These are phyloP conservation scores for Calonectria henricotiae DNA, from an alignment of 2,329 filamentous ascomycete species.

Conservation along the genomic window DNA sequence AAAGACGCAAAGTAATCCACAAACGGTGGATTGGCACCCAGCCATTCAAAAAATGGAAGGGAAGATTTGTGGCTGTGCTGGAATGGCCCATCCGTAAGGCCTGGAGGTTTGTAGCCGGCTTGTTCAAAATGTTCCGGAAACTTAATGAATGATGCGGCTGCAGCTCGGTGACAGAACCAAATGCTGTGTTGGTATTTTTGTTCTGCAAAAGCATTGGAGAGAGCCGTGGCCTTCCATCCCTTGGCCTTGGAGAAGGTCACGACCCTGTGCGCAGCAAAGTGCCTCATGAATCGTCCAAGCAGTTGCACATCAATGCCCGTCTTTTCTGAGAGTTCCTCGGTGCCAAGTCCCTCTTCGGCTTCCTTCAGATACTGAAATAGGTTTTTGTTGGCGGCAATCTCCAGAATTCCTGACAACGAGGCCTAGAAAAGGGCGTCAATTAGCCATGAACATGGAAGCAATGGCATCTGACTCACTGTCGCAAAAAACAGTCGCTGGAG, in stretches of 20 bases:
- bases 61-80: background rate
- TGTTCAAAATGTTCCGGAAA: slow-evolving; percentile 9
- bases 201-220: background rate
- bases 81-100: background rate
- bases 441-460: background rate
- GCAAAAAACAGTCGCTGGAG: slow-evolving; percentile 6
- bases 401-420: slow-evolving; percentile 4
- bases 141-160: slow-evolving; percentile 1
- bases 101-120: slow-evolving; percentile 5
- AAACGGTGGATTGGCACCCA: background rate
- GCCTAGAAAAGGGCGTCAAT: background rate
- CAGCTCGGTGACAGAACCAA: slow-evolving; percentile 4
- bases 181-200: slow-evolving; percentile 4
- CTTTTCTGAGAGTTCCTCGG: background rate
- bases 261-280: slow-evolving; percentile 7
- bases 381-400: slow-evolving; percentile 8
- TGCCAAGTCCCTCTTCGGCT: background rate
- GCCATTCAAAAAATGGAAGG: slow-evolving; percentile 9
- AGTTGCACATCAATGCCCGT: background rate
- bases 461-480: background rate
- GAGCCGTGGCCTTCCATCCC: slow-evolving; percentile 2
- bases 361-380: background rate
- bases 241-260: slow-evolving; percentile 1
- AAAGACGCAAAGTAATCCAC: slow-evolving; percentile 5
- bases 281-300: slow-evolving; percentile 2